phyloP scores from a whole-genome alignment of 2,329 filamentous ascomycete genomes.

The Hypocreales sp. region DNA sequence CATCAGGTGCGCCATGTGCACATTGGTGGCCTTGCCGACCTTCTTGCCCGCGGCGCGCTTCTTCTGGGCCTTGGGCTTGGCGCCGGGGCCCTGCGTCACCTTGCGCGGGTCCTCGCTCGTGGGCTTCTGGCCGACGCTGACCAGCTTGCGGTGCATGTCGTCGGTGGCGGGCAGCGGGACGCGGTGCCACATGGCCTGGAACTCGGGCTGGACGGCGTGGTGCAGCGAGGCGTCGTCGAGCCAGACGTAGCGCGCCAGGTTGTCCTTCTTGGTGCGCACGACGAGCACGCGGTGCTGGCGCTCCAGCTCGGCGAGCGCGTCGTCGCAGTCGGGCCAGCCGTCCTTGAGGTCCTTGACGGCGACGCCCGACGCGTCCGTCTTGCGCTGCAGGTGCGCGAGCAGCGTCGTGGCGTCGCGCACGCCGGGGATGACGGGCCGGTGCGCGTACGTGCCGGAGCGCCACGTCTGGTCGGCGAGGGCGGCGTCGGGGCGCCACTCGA shows the following conservation, averaged over 20 bases:
- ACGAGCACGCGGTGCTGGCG: constrained; percentile 66
- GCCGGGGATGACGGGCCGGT: constrained; percentile 65
- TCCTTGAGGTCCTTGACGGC: constrained; percentile 86
- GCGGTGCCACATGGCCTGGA: constrained; percentile 69
- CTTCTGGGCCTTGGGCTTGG: constrained; percentile 56
- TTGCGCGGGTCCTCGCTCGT: constrained; percentile 62
- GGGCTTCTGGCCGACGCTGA: constrained; percentile 66
- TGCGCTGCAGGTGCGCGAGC: constrained; percentile 64
- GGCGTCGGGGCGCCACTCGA: constrained; percentile 39
- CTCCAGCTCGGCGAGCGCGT: constrained; percentile 66
- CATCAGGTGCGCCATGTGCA: constrained; percentile 70
- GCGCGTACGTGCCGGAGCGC: constrained; percentile 58
- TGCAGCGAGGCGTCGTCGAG: constrained; percentile 68
- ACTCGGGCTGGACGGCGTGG: constrained; percentile 65
- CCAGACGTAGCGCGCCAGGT: constrained; percentile 75
- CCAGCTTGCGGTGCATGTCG: constrained; percentile 62
- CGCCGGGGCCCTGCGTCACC: constrained; percentile 25
- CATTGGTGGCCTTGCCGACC: constrained; percentile 71
- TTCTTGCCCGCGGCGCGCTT: constrained; percentile 49
- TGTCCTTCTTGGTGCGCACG: constrained; percentile 83
- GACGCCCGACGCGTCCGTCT: constrained; percentile 67
- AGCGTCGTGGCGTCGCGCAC: constrained; percentile 67
- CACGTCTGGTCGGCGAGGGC: constrained; percentile 52
- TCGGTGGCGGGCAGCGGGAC: constrained; percentile 61
- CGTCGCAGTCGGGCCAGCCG: constrained; percentile 78